These are phyloP conservation scores for Boletus pseudo-olivaceus DNA, from an alignment of 768 basidiomycete species.

Conservation along the genomic window DNA sequence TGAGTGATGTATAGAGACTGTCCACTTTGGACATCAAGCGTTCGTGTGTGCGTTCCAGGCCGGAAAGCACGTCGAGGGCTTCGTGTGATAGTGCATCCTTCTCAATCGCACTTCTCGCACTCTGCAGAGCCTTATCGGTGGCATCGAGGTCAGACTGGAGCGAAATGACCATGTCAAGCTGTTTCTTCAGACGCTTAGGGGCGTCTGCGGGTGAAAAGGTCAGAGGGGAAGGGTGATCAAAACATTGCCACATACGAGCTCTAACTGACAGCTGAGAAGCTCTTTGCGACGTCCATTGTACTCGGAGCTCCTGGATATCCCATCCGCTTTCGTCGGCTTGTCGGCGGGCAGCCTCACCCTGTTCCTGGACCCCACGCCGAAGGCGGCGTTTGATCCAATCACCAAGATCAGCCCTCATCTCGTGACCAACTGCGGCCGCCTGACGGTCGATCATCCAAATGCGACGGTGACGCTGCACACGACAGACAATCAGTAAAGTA, in stretches of 20 bases:
- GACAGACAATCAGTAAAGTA: not conserved
- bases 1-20: slow-evolving; percentile 3
- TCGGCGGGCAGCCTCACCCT: slow-evolving; percentile 11
- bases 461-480: not conserved
- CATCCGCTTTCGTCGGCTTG: not conserved
- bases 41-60: not conserved
- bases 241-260: not conserved
- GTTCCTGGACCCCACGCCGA: slow-evolving; percentile 11
- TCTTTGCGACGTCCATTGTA: not conserved
- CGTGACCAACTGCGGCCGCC: too few relatives aligned
- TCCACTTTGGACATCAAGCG: slow-evolving; percentile 6
- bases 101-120: not conserved
- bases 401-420: too few relatives aligned
- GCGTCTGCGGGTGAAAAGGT: not conserved
- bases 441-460: not conserved
- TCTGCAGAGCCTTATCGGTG: not conserved
- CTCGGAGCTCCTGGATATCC: not conserved
- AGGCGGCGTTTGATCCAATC: too few relatives aligned
- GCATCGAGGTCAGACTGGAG: not conserved
- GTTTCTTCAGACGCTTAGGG: not conserved
- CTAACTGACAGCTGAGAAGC: not conserved
- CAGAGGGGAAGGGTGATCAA: not conserved
- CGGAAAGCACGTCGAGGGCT: not conserved
- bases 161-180: not conserved
- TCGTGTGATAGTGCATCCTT: not conserved